A percentile compares a stretch with the other conserved stretches of the same genome.
Conservation (phyloP, 2,329 filamentous ascomycete genomes). For the Pseudocercospora musae region DNA sequence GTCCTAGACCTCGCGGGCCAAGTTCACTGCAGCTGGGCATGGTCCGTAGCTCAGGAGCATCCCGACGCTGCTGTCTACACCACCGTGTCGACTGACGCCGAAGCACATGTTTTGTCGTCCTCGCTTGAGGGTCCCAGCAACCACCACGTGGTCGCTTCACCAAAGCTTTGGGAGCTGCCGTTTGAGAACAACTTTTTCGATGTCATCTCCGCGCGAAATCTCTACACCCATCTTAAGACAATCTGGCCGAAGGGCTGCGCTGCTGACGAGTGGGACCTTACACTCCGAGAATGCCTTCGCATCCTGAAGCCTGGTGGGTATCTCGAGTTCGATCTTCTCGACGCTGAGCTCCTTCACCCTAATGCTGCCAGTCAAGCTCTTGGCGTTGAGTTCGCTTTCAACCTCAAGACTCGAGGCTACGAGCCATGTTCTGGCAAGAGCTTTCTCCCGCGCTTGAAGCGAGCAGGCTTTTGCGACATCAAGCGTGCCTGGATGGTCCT, state of each 20-base stretch:
- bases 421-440: slow-evolving; percentile 78
- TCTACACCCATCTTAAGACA: slow-evolving; percentile 78
- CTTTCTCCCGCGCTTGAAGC: slow-evolving; percentile 71
- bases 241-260: slow-evolving; percentile 50
- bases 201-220: slow-evolving; percentile 80
- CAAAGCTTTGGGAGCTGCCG: slow-evolving; percentile 73
- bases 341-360: slow-evolving; percentile 84
- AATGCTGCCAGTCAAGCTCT: slow-evolving; percentile 76
- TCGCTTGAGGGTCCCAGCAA: slow-evolving; percentile 81
- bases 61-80: slow-evolving; percentile 85
- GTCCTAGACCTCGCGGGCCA: slow-evolving; percentile 87
- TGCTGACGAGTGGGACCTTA: slow-evolving; percentile 80
- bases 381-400: slow-evolving; percentile 87
- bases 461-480: slow-evolving; percentile 73
- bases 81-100: slow-evolving; percentile 48
- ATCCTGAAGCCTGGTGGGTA: slow-evolving; percentile 91
- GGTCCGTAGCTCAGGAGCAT: slow-evolving; percentile 84
- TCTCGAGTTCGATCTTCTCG: slow-evolving; percentile 84
- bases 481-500: slow-evolving; percentile 86
- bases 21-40: slow-evolving; percentile 87
- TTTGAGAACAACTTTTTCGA: slow-evolving; percentile 87
- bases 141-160: slow-evolving; percentile 77
- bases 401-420: slow-evolving; percentile 84
- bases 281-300: slow-evolving; percentile 80
- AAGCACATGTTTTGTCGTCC: slow-evolving; percentile 53